Percentiles rank a stretch among this genome's conserved stretches.
Evolutionary conservation across 75 land plant species (phyloP).

Genomic region (Sequoiadendron giganteum): DNA sequence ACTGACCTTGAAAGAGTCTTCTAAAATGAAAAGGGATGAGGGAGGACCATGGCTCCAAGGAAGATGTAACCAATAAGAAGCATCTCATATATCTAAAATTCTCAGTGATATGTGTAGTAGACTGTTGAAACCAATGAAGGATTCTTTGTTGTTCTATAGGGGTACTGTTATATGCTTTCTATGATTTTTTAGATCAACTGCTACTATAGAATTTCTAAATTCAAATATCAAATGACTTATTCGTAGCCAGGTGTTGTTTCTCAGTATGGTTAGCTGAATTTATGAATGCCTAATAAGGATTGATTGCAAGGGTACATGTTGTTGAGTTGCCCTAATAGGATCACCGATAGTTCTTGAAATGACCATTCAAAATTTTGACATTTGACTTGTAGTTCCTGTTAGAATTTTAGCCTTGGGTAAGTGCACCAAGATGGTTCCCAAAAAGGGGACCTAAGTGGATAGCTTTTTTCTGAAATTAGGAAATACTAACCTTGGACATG

Average conservation of each 20-base stretch:
- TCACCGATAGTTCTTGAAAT: not conserved
- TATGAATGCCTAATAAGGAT: not conserved
- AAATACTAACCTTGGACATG: no score
- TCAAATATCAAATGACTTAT: not conserved
- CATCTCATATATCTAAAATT: not conserved
- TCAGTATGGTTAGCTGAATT: not conserved
- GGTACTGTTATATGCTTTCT: not conserved
- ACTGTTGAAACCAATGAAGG: not conserved
- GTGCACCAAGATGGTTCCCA: no score
- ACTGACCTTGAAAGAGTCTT: not conserved
- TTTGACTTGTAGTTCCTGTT: not conserved
- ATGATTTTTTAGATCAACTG: not conserved
- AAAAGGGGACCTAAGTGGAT: no score
- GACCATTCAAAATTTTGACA: not conserved
- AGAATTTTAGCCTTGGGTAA: not conserved
- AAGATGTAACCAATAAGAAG: not conserved
- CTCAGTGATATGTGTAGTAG: not conserved
- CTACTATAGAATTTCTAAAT: not conserved
- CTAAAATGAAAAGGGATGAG: not conserved
- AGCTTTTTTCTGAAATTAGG: no score
- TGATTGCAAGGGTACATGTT: not conserved
- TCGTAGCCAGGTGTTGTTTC: not conserved
- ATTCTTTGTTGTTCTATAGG: not conserved
- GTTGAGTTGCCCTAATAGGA: not conserved
- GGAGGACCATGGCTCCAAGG: not conserved